phyloP scores from a whole-genome alignment of 2,329 filamentous ascomycete species.

The Hypomyces perniciosus region DNA sequence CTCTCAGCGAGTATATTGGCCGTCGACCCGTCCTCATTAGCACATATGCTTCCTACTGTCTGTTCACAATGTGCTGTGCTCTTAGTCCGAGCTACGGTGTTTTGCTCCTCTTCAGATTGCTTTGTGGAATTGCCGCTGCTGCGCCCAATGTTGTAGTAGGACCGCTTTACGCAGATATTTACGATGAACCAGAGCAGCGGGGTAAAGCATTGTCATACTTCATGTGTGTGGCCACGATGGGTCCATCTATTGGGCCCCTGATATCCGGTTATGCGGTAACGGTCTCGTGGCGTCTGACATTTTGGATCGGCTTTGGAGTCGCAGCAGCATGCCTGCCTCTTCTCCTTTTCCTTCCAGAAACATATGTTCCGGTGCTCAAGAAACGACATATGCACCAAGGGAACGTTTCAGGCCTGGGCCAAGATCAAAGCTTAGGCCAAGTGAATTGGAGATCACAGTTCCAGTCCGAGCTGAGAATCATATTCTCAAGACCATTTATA shows the following conservation, averaged over 20 bases:
- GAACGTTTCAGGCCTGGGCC: background rate
- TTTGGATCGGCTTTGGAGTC: constrained; percentile 27
- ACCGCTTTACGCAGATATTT: constrained; percentile 41
- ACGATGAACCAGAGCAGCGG: constrained; percentile 26
- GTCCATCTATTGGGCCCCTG: constrained; percentile 35
- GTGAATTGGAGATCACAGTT: background rate
- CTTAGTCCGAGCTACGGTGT: constrained; percentile 35
- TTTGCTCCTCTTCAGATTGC: constrained; percentile 38
- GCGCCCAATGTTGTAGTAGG: constrained; percentile 37
- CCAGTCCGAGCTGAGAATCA: background rate
- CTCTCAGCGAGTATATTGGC: constrained; percentile 36
- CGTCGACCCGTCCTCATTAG: constrained; percentile 37
- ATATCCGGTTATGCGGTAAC: constrained; percentile 37
- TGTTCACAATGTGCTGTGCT: constrained; percentile 36
- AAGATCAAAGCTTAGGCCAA: background rate
- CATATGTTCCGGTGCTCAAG: constrained; percentile 12
- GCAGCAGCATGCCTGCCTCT: constrained; percentile 36
- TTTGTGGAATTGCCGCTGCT: constrained; percentile 34
- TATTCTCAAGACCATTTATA: background rate
- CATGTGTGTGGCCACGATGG: constrained; percentile 25
- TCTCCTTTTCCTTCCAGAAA: constrained; percentile 34
- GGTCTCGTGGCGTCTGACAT: constrained; percentile 40
- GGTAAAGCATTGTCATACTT: constrained; percentile 26
- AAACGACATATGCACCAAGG: too few species aligned
- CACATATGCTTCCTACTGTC: constrained; percentile 39